A percentile compares a stretch with the other conserved stretches of the same genome.
These are phyloP conservation scores for Colletotrichum salicis DNA, from an alignment of 2,329 filamentous ascomycete species.

Conservation along the genomic window DNA sequence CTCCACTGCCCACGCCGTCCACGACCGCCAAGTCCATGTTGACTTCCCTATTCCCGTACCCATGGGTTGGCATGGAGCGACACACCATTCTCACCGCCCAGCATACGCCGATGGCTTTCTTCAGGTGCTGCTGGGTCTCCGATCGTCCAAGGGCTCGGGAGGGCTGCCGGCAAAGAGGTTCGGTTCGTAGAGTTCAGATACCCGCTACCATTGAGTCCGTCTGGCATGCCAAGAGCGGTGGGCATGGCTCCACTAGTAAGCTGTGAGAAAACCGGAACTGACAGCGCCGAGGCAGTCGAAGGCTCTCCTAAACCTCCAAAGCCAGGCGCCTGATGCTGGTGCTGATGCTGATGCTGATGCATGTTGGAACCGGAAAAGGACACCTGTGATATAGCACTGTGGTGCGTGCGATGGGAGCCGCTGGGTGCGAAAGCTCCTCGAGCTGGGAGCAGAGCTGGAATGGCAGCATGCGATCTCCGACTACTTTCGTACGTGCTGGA, in stretches of 20 bases:
- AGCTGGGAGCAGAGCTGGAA: background rate
- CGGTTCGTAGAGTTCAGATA: conserved; percentile 5
- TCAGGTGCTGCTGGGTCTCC: background rate
- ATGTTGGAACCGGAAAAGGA: conserved; percentile 5
- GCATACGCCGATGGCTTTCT: conserved; percentile 7
- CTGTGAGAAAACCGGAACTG: background rate
- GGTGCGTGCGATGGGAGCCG: background rate
- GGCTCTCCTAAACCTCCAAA: background rate
- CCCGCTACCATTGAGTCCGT: background rate
- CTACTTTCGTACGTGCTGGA: background rate
- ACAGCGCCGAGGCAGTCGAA: background rate
- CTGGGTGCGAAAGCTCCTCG: conserved; percentile 2
- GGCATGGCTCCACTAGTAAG: background rate
- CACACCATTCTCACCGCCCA: background rate
- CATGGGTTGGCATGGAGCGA: background rate
- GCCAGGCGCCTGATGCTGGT: conserved; percentile 1
- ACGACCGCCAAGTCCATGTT: too few species aligned
- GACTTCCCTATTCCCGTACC: conserved; percentile 11
- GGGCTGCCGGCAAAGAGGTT: conserved; percentile 22
- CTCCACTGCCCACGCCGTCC: background rate
- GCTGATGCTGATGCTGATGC: conserved; percentile 2
- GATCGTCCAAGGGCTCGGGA: conserved; percentile 9
- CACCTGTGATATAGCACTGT: background rate
- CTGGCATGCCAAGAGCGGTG: background rate
- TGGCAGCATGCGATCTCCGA: conserved; percentile 11